Base-by-base conservation (phyloP, 495 filamentous ascomycete species). In the Tetracladium setigerum region DNA sequence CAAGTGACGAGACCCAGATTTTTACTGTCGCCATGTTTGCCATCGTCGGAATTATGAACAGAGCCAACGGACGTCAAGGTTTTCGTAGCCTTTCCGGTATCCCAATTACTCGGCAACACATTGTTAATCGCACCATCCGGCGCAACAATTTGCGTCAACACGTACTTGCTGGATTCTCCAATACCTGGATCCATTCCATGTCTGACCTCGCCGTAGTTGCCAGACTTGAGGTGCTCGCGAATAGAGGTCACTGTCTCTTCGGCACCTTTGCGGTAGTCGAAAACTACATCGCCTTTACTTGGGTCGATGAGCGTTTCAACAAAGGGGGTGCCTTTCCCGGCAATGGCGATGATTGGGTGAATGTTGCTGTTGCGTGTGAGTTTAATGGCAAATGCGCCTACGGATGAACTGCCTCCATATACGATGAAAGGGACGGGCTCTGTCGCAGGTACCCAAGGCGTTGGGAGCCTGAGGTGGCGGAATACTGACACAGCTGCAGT, bases 271-370 rank as follows among this genome's bases (percentile, higher is more conserved):
- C 85, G 81, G 56, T 91, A 89, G 64, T 89, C 86, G 44, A 89
- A 53, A 14, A 89, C 65, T 0, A 67, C 61, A 55, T 91, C 86
- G 35, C 86, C 85, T 58, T 82, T 84, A 41, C 49, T 53, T 16
- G 55, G 57, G 58, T 84, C 79, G 34, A 91, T 70, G 30, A 87
- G 60, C 0, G 55, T 61, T 57, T 78, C 69, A 1, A 87, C 80
- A 53, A 75, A 77, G 4, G 72, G 34, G 11, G 57, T 61, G 9
- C 78, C 77, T 15, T 66, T 64, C 1, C 85, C 85, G 1, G 85
- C 84, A 5, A 90, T 67, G 32, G 64, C 76, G 46, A 89, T 81
- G n/a, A 89, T 49, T 0, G 85, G 86, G 59, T 87, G 83, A 46
- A 90, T 79, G 53, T 84, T 78, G 34, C 79, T 73, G 16, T 66